A percentile compares a stretch with the other conserved stretches of the same genome.
phyloP scores from a whole-genome alignment of 371 early-diverging fungal genomes.

The Apophysomyces elegans region DNA sequence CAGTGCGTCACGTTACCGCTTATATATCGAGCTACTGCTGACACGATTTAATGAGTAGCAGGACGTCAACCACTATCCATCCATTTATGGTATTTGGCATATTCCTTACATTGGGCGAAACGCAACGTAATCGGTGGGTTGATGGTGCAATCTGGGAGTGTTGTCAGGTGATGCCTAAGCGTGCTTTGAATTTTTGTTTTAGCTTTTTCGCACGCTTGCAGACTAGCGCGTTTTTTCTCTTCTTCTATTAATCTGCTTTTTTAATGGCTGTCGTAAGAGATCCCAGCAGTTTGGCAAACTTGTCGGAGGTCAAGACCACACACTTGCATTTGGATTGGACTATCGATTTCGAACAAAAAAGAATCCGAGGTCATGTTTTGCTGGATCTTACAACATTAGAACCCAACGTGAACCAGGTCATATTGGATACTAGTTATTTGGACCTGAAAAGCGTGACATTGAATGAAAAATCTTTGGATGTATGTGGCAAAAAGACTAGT shows the following conservation, averaged over 20 bases:
- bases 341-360: conserved; percentile 77
- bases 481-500: conserved; percentile 20
- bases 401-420: conserved; percentile 61
- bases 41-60: no score
- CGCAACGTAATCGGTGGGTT: no score
- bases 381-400: conserved; percentile 59
- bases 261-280: conserved; percentile 48
- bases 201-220: conserved; percentile 1
- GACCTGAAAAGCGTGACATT: conserved; percentile 58
- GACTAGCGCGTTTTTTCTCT: not conserved
- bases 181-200: no score
- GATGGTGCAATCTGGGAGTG: no score
- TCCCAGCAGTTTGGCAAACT: conserved; percentile 87
- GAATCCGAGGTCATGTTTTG: conserved; percentile 70
- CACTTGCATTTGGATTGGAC: conserved; percentile 79
- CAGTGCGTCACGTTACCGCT: no score
- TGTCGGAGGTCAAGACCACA: conserved; percentile 67
- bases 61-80: no score
- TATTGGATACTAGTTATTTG: conserved; percentile 80
- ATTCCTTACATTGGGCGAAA: no score
- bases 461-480: conserved; percentile 48
- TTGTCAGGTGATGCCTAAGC: no score
- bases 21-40: no score
- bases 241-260: conserved; percentile 8
- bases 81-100: no score